phyloP scores from a whole-genome alignment of 345 rosid genomes.

The Aquilaria malaccensis region DNA sequence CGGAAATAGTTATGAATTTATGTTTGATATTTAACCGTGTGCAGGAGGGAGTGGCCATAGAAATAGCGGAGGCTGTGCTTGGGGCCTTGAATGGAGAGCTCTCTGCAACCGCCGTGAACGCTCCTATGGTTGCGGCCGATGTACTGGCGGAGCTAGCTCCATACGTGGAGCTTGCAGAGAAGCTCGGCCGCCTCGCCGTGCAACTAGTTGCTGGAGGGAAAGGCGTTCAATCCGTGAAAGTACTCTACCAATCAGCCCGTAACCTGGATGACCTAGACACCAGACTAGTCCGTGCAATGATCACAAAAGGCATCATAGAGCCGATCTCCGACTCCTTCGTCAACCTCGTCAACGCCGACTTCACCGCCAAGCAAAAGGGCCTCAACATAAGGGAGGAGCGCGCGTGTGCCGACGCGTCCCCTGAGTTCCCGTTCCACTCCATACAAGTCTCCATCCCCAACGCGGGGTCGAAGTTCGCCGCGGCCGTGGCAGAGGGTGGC shows the following conservation, averaged over 20 bases:
- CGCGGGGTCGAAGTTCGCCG: constrained; percentile 61
- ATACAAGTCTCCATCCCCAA: constrained; percentile 49
- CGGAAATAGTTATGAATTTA: too few species aligned
- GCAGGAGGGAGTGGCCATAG: constrained; percentile 87
- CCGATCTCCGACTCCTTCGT: constrained; percentile 60
- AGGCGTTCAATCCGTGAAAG: constrained; percentile 58
- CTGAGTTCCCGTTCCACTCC: constrained; percentile 54
- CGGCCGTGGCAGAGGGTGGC: constrained; percentile 51
- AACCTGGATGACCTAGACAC: constrained; percentile 75
- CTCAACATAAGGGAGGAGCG: constrained; percentile 71
- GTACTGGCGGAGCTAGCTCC: constrained; percentile 63
- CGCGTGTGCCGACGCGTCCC: constrained; percentile 34
- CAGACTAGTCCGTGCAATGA: constrained; percentile 79
- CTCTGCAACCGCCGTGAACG: constrained; percentile 81
- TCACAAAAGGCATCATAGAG: constrained; percentile 81
- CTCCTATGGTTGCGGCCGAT: constrained; percentile 74
- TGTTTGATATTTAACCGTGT: not conserved
- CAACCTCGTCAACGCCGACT: constrained; percentile 84
- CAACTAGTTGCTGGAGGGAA: constrained; percentile 69
- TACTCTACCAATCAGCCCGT: constrained; percentile 51
- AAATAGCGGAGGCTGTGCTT: constrained; percentile 83
- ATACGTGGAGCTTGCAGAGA: constrained; percentile 60
- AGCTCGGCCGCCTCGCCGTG: constrained; percentile 71
- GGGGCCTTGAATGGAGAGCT: constrained; percentile 75
- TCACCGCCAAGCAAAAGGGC: constrained; percentile 79